These are phyloP conservation scores for Trichosporon sp. DNA, from an alignment of 1,284 basidiomycete species.

Conservation along the genomic window DNA sequence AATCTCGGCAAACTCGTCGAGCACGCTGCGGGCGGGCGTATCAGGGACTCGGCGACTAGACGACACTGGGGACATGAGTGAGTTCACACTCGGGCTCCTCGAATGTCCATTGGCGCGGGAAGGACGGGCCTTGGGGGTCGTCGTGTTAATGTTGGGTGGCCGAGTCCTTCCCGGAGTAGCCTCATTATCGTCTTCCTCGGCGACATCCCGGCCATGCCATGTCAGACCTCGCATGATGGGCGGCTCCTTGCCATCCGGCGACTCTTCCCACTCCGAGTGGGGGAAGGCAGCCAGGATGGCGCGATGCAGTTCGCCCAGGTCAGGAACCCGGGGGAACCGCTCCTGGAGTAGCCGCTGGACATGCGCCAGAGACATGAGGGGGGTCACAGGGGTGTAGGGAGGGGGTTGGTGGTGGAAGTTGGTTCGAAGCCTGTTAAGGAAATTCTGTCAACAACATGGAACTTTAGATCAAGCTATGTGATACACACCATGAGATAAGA, in stretches of 20 bases:
- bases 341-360: conserved; percentile 41
- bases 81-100: conserved; percentile 35
- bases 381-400: conserved; percentile 33
- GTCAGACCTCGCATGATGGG: conserved; percentile 42
- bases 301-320: conserved; percentile 35
- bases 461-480: not conserved
- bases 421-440: conserved; percentile 36
- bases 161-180: conserved; percentile 10
- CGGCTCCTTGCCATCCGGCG: conserved; percentile 33
- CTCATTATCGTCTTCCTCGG: conserved; percentile 33
- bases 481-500: conserved; percentile 43
- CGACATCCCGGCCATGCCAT: conserved; percentile 41
- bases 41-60: conserved; percentile 33
- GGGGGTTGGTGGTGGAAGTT: conserved; percentile 45
- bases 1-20: conserved; percentile 45
- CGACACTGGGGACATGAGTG: conserved; percentile 40
- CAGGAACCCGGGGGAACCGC: conserved; percentile 42
- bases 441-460: conserved; percentile 6
- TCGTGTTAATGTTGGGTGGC: conserved; percentile 3
- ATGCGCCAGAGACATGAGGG: conserved; percentile 39
- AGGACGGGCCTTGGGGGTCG: not conserved
- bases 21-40: conserved; percentile 41
- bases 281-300: conserved; percentile 44
- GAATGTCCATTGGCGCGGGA: not conserved
- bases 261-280: conserved; percentile 37